These are phyloP conservation scores for Pseudozyma tsukubaensis DNA, from an alignment of 1,284 basidiomycete genomes.

Conservation along the genomic window DNA sequence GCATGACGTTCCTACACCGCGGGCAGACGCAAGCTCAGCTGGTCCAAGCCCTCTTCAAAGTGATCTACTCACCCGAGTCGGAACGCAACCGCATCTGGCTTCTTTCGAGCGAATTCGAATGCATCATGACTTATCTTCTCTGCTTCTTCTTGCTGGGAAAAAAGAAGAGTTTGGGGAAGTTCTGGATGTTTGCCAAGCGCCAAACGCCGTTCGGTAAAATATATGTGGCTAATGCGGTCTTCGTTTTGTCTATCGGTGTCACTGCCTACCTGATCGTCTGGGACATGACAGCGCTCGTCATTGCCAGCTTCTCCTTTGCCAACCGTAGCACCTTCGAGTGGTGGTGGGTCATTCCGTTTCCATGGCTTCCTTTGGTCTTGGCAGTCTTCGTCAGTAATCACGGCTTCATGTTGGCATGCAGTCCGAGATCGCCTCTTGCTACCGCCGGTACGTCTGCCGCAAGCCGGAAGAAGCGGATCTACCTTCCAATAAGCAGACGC, in stretches of 20 bases:
- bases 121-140: neutral
- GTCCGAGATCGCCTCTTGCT: conserved; percentile 17
- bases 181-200: conserved; percentile 10
- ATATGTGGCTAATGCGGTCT: conserved; percentile 11
- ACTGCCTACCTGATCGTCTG: conserved; percentile 10
- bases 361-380: conserved; percentile 14
- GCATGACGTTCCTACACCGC: conserved; percentile 6
- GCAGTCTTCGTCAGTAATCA: conserved; percentile 5
- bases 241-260: conserved; percentile 4
- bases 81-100: conserved; percentile 4
- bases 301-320: conserved; percentile 1
- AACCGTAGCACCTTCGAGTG: conserved; percentile 2
- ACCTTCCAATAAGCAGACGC: neutral
- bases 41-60: neutral
- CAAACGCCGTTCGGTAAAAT: conserved; percentile 2
- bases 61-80: conserved; percentile 4
- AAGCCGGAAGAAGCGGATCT: conserved; percentile 9
- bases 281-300: neutral
- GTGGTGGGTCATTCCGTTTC: conserved; percentile 17
- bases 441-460: no score
- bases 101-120: conserved; percentile 10
- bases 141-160: conserved; percentile 5
- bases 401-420: conserved; percentile 18
- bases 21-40: conserved; percentile 3
- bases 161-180: conserved; percentile 9